Evolutionary conservation across 1,284 basidiomycete genomes (phyloP).

Genomic region (Cyathus pygmaeus): DNA sequence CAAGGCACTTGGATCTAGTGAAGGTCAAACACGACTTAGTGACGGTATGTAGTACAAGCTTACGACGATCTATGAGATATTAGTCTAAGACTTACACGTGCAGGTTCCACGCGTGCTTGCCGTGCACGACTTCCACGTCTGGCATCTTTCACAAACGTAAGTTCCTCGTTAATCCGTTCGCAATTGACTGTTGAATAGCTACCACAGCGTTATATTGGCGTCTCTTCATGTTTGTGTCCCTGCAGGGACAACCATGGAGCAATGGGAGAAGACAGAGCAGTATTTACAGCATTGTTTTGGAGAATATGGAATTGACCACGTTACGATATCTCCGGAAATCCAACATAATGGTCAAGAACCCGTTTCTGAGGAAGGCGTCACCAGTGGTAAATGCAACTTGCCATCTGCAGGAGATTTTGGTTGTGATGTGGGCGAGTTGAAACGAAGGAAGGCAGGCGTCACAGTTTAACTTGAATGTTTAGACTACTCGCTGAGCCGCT

Average conservation of each 20-base stretch:
- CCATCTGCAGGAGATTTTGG: conserved; percentile 51
- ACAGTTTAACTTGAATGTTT: no score
- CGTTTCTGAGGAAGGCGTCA: conserved; percentile 32
- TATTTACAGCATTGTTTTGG: conserved; percentile 57
- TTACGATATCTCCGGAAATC: conserved; percentile 61
- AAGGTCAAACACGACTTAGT: conserved; percentile 57
- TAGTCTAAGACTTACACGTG: no score
- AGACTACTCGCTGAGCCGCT: no score
- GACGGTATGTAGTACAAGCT: no score
- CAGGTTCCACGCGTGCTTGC: conserved; percentile 55
- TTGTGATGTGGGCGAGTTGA: conserved; percentile 49
- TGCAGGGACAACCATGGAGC: no score
- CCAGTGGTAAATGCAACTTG: conserved; percentile 41
- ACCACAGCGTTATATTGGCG: conserved; percentile 54
- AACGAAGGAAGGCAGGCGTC: conserved; percentile 40
- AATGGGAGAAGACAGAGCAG: conserved; percentile 52
- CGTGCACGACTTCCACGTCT: conserved; percentile 61
- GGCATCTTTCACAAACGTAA: conserved; percentile 60
- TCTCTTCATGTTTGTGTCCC: conserved; percentile 62
- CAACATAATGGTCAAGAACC: conserved; percentile 40
- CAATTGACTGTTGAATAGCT: neutral
- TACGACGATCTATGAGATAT: no score
- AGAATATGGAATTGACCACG: conserved; percentile 60
- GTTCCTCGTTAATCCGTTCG: conserved; percentile 12
- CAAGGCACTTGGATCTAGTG: conserved; percentile 53